Evolutionary conservation across 306 rosid species (phyloP).

Genomic region (Cercis canadensis): DNA sequence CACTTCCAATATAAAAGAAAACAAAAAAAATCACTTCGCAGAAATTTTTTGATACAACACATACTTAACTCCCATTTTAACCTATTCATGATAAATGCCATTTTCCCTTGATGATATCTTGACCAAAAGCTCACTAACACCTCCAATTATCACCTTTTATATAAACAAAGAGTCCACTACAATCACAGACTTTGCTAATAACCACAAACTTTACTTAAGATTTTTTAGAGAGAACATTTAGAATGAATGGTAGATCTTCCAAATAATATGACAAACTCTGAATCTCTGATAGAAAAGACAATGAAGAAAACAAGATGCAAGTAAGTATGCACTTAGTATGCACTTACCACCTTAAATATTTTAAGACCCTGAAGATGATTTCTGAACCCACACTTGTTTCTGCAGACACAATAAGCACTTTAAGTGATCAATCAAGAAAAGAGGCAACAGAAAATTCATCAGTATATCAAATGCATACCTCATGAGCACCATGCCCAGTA

Average conservation of each 20-base stretch:
- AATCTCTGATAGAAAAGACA: constrained; percentile 25
- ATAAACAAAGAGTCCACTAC: no score
- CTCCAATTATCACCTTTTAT: no score
- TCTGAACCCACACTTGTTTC: constrained; percentile 99
- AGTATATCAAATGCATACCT: constrained; percentile 59
- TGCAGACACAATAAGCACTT: constrained; percentile 52
- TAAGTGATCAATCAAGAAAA: constrained; percentile 28
- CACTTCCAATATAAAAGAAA: no score
- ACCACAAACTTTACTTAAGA: no score
- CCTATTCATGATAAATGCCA: no score
- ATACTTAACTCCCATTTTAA: no score
- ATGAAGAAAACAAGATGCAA: constrained; percentile 21
- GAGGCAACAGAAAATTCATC: constrained; percentile 10
- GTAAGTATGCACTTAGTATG: not conserved
- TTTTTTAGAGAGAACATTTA: constrained; percentile 15
- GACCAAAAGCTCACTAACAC: no score
- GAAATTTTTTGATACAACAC: no score
- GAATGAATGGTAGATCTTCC: constrained; percentile 16
- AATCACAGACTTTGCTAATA: no score
- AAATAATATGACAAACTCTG: constrained; percentile 22
- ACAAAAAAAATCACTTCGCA: no score
- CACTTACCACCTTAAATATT: constrained; percentile 55
- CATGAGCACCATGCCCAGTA: constrained; percentile 65
- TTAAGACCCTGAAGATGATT: constrained; percentile 86
- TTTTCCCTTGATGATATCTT: no score